Conservation (phyloP, 495 filamentous ascomycete species). For the Pyrenula aspistea region DNA sequence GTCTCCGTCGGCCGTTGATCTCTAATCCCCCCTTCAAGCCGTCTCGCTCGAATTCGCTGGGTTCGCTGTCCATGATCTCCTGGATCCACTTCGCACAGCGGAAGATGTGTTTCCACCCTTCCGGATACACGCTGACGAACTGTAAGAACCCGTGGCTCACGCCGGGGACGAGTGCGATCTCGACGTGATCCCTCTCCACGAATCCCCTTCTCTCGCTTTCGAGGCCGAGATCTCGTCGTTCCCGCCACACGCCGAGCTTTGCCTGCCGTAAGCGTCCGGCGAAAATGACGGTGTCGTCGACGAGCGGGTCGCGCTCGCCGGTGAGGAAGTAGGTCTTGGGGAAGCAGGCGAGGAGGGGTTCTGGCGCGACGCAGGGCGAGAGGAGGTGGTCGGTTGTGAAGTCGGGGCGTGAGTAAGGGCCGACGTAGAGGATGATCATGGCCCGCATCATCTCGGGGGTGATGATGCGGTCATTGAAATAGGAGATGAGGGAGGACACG, state of each 20-base stretch:
- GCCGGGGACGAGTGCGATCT: conserved; percentile 74
- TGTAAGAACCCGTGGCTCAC: conserved; percentile 89
- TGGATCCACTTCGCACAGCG: conserved; percentile 67
- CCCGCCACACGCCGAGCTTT: conserved; percentile 55
- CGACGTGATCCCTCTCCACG: conserved; percentile 64
- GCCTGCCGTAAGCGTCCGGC: conserved; percentile 75
- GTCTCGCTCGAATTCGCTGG: conserved; percentile 3
- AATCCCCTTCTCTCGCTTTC: conserved; percentile 41
- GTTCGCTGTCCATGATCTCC: conserved; percentile 42
- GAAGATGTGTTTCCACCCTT: conserved; percentile 71
- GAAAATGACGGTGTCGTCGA: conserved; percentile 94
- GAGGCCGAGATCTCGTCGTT: conserved; percentile 51
- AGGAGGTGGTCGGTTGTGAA: conserved; percentile 85
- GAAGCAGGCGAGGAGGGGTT: conserved; percentile 66
- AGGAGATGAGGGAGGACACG: conserved; percentile 91
- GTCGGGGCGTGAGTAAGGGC: conserved; percentile 82
- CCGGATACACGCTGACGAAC: conserved; percentile 75
- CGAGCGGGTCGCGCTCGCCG: conserved; percentile 87
- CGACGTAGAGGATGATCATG: conserved; percentile 97
- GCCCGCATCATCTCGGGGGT: conserved; percentile 98
- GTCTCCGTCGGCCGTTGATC: conserved; percentile 6
- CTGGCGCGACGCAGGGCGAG: conserved; percentile 80
- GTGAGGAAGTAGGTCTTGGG: conserved; percentile 90
- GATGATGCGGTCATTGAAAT: conserved; percentile 90
- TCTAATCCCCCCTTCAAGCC: conserved; percentile 5